A percentile compares a stretch with the other conserved stretches of the same genome.
Conservation (phyloP, 164 flowering plant species). For the Akebia trifoliata region DNA sequence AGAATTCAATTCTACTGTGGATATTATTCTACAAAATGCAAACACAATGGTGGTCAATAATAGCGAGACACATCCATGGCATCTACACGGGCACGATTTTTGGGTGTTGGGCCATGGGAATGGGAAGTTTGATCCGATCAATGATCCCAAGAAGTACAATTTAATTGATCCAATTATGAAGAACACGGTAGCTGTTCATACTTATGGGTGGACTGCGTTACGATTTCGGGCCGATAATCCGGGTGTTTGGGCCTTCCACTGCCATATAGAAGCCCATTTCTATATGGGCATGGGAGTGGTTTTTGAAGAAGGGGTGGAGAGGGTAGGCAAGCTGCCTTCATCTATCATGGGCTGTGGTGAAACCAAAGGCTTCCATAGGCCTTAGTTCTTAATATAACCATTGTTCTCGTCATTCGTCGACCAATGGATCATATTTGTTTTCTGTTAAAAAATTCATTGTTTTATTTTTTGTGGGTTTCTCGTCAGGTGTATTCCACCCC, state of each 20-base stretch:
- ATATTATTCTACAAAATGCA: slow-evolving; percentile 67
- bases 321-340: slow-evolving; percentile 48
- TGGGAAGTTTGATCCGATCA: slow-evolving; percentile 50
- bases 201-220: slow-evolving; percentile 76
- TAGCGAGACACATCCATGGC: slow-evolving; percentile 94
- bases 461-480: no score
- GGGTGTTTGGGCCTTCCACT: slow-evolving; percentile 81
- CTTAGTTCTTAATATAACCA: no score
- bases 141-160: slow-evolving; percentile 48
- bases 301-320: slow-evolving; percentile 65
- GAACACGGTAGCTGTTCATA: slow-evolving; percentile 71
- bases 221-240: slow-evolving; percentile 71
- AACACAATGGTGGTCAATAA: slow-evolving; percentile 36
- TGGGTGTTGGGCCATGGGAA: slow-evolving; percentile 81
- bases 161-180: slow-evolving; percentile 67
- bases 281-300: no score
- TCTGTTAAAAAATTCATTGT: no score
- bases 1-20: slow-evolving; percentile 60
- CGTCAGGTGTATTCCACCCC: no score
- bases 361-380: slow-evolving; percentile 18
- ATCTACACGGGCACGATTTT: no score
- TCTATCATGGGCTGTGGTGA: slow-evolving; percentile 71
- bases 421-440: no score
- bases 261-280: slow-evolving; percentile 83
- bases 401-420: no score